Evolutionary conservation across 768 basidiomycete genomes (phyloP), one percentile per base, ranked within the genome.

Genomic region (Auriscalpium vulgare): DNA sequence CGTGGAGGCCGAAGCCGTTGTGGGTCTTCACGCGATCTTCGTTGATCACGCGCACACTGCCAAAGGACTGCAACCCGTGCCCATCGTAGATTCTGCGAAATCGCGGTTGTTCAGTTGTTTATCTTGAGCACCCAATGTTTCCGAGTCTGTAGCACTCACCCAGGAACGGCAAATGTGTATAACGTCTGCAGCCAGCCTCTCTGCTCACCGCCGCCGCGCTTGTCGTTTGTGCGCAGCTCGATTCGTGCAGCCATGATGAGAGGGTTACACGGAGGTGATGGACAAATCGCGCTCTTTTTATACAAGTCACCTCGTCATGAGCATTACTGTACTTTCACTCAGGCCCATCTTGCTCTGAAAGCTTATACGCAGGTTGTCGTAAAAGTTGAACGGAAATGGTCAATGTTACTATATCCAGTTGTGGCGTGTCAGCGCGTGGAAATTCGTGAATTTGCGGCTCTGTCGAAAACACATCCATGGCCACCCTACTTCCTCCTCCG

Each of bases 21-120:
- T 71, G 64, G 7, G 87, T 72, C 4, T 77, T 78, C 43, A 95
- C 88, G n/a, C 90, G 84, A 63, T 93, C 91, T 69, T 97, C 94
- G 72, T 97, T 97, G 69, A 97, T 85, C 37, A 97, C 90, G 9
- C 94, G 82, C 1, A 97, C 79, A 14, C 81, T 63, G 1, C 94
- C 90, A 60, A 82, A 95, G 1, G 74, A 70, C 47, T 82, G 74
- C 60, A 84, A 83, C 1, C 72, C 53, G 8, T 66, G 59, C 47
- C 87, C 84, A 43, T 81, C 75, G 66, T 92, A 95, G 63, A 29
- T 29, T 29, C 29, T 29, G 7, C 7, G 5, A 29, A 7, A 7
- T 29, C 29, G 29, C 29, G 21, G 29, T 29, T 29, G 29, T 29
- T 29, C 29, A 29, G 29, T 29, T 7, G 5, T 29, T 29, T 7